Evolutionary conservation across 306 rosid species (phyloP).

Genomic region (Lathyrus aphaca): DNA sequence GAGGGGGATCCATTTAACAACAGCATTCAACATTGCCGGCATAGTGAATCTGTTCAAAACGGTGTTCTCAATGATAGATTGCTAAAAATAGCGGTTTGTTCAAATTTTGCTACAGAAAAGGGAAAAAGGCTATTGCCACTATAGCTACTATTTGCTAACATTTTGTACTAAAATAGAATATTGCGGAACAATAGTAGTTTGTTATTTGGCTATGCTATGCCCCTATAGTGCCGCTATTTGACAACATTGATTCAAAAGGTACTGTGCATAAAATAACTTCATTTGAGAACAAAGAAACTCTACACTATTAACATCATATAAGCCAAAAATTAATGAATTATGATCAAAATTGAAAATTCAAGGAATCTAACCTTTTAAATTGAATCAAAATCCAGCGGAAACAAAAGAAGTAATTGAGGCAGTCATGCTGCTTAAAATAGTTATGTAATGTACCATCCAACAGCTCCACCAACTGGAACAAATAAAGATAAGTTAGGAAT

Average conservation of each 20-base stretch:
- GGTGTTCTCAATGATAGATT: no score
- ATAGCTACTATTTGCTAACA: no score
- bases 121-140: no score
- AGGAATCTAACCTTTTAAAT: constrained; percentile 82
- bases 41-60: constrained; percentile 8
- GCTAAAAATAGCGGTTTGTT: no score
- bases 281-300: constrained; percentile 10
- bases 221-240: no score
- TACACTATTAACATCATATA: constrained; percentile 4
- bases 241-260: neutral
- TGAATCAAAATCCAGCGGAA: constrained; percentile 98
- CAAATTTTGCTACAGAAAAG: no score
- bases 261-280: constrained; percentile 17
- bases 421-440: constrained; percentile 85
- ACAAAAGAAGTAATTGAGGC: constrained; percentile 97
- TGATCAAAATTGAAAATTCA: constrained; percentile 12
- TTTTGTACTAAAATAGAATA: no score
- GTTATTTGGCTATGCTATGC: no score
- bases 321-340: constrained; percentile 17
- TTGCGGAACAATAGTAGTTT: no score
- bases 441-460: constrained; percentile 86
- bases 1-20: neutral
- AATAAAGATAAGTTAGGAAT: constrained; percentile 40
- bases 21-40: constrained; percentile 14
- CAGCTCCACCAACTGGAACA: constrained; percentile 92